Base-by-base conservation (phyloP, 495 filamentous ascomycete species). In the Lophiotrema nucula region DNA sequence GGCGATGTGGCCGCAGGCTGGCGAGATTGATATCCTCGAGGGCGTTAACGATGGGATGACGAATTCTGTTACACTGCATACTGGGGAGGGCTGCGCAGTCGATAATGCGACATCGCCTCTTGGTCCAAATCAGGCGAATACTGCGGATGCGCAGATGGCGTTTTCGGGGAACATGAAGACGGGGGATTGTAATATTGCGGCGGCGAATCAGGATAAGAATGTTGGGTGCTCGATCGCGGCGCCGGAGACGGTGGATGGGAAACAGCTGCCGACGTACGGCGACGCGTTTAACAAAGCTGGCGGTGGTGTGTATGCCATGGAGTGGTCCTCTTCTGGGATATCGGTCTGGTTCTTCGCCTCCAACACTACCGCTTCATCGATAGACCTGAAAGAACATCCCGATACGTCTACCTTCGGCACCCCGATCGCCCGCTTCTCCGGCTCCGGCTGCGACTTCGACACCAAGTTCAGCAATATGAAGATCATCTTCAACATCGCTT, bases 401-500 rank as follows among this genome's bases (percentile, higher is more conserved):
- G 56, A 67, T 25, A 56, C 67, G 0, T 25, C 25, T 4, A 47
- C 38, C 2, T 67, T 51, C 51, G 64, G 66, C 49, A 53, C 39
- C 6, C 66, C 66, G 16, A 15, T 66, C 15, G 66, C 62, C 6
- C 19, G 41, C 11, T 89, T 88, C 69, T 72, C 75, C 0, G 79
- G 78, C 26, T 74, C 73, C 8, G 63, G 68, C 33, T 90, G 86
- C 67, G 76, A 88, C 57, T 78, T 89, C 33, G 70, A 75, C 27
- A 70, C 69, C 11, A 78, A 84, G 56, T 89, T 90, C 66, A 73
- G 66, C 24, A 78, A 86, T 51, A 74, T 85, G 67, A 81, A 80
- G 64, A 86, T 90, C 56, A 79, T 88, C 56, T 81, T 85, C 39
- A 83, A 88, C 59, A 84, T 82, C 33, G 81, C 85, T 56, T 79